Base-by-base conservation (phyloP, 768 basidiomycete genomes). In the Serpula lacrymans region DNA sequence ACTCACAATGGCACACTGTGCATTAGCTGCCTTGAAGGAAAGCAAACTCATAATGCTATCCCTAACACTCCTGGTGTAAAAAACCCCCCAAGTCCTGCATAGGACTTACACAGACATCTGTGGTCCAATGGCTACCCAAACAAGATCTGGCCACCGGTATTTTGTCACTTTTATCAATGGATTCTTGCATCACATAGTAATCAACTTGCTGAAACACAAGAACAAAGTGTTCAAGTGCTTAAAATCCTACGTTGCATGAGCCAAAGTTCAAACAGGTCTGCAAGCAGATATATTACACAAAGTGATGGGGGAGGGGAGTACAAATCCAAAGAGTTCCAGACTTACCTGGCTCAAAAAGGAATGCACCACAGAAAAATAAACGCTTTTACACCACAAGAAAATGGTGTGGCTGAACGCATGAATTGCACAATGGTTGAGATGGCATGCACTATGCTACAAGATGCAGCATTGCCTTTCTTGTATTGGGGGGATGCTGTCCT, bases 221-320 rank as follows among this genome's bases (percentile, higher is more conserved):
- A 41, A 29, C 2, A 39, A 56, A 1, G 46, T 45, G 1, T 22
- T 49, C 1, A 2, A 3, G 0, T 34, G 42, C 16, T 47, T 52
- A 14, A 47, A 49, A 9, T 33, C 28, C 0, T 54, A 52, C 47
- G 13, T 58, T 13, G 34, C 41, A 0, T 29, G 36, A 0, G 34
- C 37, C 0, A 48, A 59, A 35, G 29, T 41, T 1, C 25, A 53
- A 13, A 50, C 47, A 0, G 50, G 56, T 2, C 11, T 38, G 9
- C 2, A 18, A 1, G 22, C 57, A 9, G 54, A 63, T 27, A 18
- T 23, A 14, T 40, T 63, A 2, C 44, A 42, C 12, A n/a, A n/a
- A 39, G 29, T 5, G 51, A 65, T 38, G 46, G 49, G 22, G 55
- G 60, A 5, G 48, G 53, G 1, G 54, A 65, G n/a, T n/a, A n/a